Evolutionary conservation across 169 alveolate genomes (phyloP).

Genomic region (Cryptosporidium felis): DNA sequence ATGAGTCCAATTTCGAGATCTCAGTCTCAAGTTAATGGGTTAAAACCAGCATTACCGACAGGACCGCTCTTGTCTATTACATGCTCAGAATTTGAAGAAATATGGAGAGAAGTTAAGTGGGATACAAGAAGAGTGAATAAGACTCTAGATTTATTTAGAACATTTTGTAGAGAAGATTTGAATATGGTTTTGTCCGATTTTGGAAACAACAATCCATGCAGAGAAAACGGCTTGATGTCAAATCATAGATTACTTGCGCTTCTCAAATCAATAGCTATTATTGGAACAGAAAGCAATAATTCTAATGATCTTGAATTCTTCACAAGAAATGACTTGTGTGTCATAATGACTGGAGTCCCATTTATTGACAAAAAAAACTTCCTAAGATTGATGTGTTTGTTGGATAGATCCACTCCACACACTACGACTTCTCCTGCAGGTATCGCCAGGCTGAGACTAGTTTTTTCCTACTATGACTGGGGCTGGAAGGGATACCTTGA

Average conservation of each 20-base stretch:
- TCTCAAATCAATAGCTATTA: constrained; percentile 42
- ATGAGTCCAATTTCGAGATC: background rate
- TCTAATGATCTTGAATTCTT: background rate
- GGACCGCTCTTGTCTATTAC: constrained; percentile 24
- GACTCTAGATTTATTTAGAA: constrained; percentile 17
- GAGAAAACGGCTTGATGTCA: constrained; percentile 12
- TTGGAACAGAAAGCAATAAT: background rate
- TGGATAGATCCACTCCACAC: constrained; percentile 65
- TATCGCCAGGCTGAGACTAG: constrained; percentile 56
- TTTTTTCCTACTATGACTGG: constrained; percentile 64
- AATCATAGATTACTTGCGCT: constrained; percentile 27
- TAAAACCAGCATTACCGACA: background rate
- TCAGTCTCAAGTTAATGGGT: constrained; percentile 1
- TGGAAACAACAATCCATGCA: background rate
- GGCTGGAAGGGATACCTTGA: constrained; percentile 70
- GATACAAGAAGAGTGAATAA: constrained; percentile 40
- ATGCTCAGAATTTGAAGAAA: constrained; percentile 31
- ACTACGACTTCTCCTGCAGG: constrained; percentile 71
- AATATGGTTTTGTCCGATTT: background rate
- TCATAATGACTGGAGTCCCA: constrained; percentile 65
- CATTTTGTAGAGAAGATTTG: constrained; percentile 29
- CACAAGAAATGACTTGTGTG: constrained; percentile 39
- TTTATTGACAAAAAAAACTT: constrained; percentile 56
- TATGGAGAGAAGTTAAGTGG: constrained; percentile 67
- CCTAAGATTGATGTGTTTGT: constrained; percentile 43